Conservation (phyloP, 345 rosid genomes). For the Arabis alpina region DNA sequence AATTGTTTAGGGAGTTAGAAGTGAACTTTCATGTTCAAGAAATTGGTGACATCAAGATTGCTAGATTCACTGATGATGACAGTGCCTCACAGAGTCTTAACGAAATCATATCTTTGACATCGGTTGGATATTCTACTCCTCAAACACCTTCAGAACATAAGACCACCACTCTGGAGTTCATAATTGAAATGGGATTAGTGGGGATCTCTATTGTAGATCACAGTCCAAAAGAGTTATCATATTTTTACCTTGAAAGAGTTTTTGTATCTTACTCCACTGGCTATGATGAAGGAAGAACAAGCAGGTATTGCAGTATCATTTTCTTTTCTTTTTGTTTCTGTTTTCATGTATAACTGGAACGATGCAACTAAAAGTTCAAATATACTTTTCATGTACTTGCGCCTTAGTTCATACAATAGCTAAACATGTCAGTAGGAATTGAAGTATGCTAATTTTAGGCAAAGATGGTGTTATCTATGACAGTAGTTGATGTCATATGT, state of each 20-base stretch:
- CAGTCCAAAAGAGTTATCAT: conserved; percentile 81
- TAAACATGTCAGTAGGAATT: conserved; percentile 8
- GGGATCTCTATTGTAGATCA: conserved; percentile 92
- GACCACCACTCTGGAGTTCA: conserved; percentile 67
- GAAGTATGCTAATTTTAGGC: conserved; percentile 22
- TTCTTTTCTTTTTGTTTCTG: conserved; percentile 11
- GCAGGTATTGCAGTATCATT: conserved; percentile 61
- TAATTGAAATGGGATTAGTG: conserved; percentile 85
- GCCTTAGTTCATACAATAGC: conserved; percentile 1
- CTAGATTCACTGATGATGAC: conserved; percentile 59
- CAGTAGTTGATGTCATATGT: conserved; percentile 12
- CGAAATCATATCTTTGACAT: conserved; percentile 48
- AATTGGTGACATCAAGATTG: conserved; percentile 72
- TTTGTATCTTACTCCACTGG: conserved; percentile 88
- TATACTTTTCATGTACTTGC: conserved; percentile 9
- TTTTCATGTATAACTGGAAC: conserved; percentile 15
- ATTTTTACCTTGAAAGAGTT: conserved; percentile 77
- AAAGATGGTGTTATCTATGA: conserved; percentile 9
- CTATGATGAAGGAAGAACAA: conserved; percentile 85
- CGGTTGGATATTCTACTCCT: conserved; percentile 52
- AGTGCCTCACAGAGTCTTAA: conserved; percentile 44
- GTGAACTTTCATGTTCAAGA: conserved; percentile 69
- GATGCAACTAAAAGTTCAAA: conserved; percentile 21
- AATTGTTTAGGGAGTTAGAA: conserved; percentile 52
- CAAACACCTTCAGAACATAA: conserved; percentile 47